Evolutionary conservation across 306 rosid species (phyloP), one percentile per base, ranked within the genome.

Genomic region (Aeschynomene evenia): DNA sequence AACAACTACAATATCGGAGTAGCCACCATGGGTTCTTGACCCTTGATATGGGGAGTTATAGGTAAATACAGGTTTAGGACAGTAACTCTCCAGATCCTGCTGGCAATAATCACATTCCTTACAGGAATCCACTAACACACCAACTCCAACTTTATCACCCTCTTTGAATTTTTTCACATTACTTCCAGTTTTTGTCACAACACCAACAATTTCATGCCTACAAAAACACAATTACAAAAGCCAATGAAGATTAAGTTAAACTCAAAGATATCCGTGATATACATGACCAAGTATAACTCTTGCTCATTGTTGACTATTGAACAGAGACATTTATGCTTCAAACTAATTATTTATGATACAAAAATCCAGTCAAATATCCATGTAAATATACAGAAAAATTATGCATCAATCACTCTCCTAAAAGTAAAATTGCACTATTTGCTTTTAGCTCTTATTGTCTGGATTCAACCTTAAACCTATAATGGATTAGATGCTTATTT

Each of bases 71-170:
- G 26, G 6, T 66, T 29, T 13, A 43, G 96, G 84, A 70, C 98
- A 93, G 86, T 93, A 88, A 76, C 49, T 88, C 87, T 93, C 97
- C 61, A 84, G 72, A 77, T 84, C 91, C 61, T 93, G 91, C 18
- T 88, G 56, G 80, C 98, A 93, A 52, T 3, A 36, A 65, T 93
- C 96, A 36, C 98, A 93, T 42, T 37, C 72, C 79, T 68, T 81
- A 80, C 98, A 93, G 31, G 97, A 88, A 8, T 86, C 94, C 14
- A 88, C 92, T 2, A 93, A 50, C 36, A 90, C 96, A 39, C 98
- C 97, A n/a, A 93, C 97, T 60, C 98, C 98, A 28, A 90, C 98
- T 36, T 59, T 85, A 36, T 93, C 96, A 9, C 98, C 98, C 36
- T 19, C 91, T 74, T 78, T 81, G 84, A 90, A 93, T 37, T 77